Evolutionary conservation across 192 early-diverging fungal species (phyloP).

Genomic region (Dissophora ornata): DNA sequence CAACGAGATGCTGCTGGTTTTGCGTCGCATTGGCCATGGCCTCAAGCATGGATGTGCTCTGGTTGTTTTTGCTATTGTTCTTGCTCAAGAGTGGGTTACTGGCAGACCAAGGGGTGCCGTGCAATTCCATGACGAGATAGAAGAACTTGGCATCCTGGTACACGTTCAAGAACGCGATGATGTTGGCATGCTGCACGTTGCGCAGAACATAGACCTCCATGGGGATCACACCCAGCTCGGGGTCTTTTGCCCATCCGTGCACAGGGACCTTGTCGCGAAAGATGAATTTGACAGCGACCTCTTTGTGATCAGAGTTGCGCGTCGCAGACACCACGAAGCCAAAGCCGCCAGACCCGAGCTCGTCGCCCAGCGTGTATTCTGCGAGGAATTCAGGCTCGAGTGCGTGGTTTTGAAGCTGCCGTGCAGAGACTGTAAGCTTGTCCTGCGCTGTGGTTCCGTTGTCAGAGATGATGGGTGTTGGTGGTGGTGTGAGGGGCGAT

Average conservation of each 20-base stretch:
- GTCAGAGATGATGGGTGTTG: constrained; percentile 40
- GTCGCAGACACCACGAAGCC: constrained; percentile 79
- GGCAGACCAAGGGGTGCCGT: constrained; percentile 68
- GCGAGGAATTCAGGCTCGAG: constrained; percentile 60
- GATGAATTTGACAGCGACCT: constrained; percentile 78
- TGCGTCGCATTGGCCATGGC: constrained; percentile 41
- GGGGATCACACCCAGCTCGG: constrained; percentile 65
- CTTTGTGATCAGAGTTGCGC: constrained; percentile 59
- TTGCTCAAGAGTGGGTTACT: constrained; percentile 48
- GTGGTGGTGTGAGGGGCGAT: constrained; percentile 48
- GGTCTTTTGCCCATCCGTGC: constrained; percentile 64
- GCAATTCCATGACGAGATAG: constrained; percentile 76
- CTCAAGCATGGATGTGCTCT: constrained; percentile 34
- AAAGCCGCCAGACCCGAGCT: constrained; percentile 81
- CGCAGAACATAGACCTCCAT: constrained; percentile 72
- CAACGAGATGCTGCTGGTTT: constrained; percentile 18
- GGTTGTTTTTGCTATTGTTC: constrained; percentile 12
- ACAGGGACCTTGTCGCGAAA: constrained; percentile 66
- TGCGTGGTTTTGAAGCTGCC: constrained; percentile 53
- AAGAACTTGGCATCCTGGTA: constrained; percentile 66
- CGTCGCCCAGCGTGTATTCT: constrained; percentile 63
- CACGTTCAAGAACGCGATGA: constrained; percentile 65
- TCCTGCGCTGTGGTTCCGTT: constrained; percentile 4
- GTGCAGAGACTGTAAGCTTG: constrained; percentile 56
- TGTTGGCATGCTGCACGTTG: constrained; percentile 65